These are phyloP conservation scores for Botrytis porri DNA, from an alignment of 2,329 filamentous ascomycete genomes.

Conservation along the genomic window DNA sequence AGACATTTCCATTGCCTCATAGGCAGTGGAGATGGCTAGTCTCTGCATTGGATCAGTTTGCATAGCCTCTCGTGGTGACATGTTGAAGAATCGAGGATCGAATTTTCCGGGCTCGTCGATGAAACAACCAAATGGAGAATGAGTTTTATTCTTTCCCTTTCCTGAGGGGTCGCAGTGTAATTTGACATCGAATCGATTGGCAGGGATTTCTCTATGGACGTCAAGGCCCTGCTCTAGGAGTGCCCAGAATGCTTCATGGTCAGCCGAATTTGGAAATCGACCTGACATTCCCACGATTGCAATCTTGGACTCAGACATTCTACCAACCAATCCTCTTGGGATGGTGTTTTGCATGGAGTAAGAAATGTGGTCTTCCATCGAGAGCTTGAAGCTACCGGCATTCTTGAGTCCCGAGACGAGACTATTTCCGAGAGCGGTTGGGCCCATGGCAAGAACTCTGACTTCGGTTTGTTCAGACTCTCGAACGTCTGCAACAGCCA, in stretches of 20 bases:
- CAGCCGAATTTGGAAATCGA: constrained; percentile 70
- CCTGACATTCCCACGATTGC: constrained; percentile 83
- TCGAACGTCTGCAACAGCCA: constrained; percentile 20
- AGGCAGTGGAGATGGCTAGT: constrained; percentile 70
- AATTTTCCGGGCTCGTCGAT: constrained; percentile 69
- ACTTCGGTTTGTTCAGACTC: constrained; percentile 19
- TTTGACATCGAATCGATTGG: constrained; percentile 67
- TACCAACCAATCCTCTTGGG: constrained; percentile 21
- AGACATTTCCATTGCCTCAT: constrained; percentile 51
- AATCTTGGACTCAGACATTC: constrained; percentile 30
- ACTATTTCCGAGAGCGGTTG: constrained; percentile 25
- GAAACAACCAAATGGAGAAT: constrained; percentile 72
- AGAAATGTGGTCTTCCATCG: constrained; percentile 27
- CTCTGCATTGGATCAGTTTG: constrained; percentile 79
- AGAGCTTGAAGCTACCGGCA: constrained; percentile 15
- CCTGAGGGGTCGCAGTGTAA: constrained; percentile 69
- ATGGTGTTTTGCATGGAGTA: constrained; percentile 23
- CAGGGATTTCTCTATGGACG: constrained; percentile 56
- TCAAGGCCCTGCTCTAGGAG: constrained; percentile 71
- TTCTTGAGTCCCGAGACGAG: constrained; percentile 18
- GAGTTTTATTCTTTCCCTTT: constrained; percentile 70
- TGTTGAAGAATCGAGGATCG: constrained; percentile 78
- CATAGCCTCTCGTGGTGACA: constrained; percentile 74
- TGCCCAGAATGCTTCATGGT: constrained; percentile 70
- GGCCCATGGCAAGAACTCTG: constrained; percentile 28